Base-by-base conservation (phyloP, 805 yeast species). In the Hanseniaspora occidentalis region DNA sequence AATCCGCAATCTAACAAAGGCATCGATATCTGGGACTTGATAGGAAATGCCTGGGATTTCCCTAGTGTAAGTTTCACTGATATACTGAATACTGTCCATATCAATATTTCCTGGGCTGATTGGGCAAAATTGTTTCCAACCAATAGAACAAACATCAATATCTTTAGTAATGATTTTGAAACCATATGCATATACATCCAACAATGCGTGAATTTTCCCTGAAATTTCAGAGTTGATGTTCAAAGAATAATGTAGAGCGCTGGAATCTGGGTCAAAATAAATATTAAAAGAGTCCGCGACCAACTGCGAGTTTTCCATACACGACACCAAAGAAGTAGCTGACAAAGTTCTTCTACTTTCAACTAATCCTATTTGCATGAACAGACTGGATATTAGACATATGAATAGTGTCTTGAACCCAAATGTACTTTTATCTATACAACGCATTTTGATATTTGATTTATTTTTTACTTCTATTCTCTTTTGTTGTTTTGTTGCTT, bases 101-200 rank as follows among this genome's bases (percentile, higher is more conserved):
- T 82, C 84, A 53, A 88, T 72, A 31, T 74, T 62, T 24, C 96
- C 96, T 0, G 96, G 88, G 50, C 68, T 77, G 25, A 88, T 58
- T 1, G 96, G 96, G 61, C 96, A 88, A 56, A 88, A 83, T 63
- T 88, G 94, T 54, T 80, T 81, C 81, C 94, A 79, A 39, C 73
- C 60, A 31, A 65, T 42, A 4, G 50, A 36, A 64, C 96, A 88
- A 44, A 84, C 63, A 53, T 84, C 72, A 38, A 86, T 57, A 1
- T 56, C 52, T 50, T 69, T 64, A 5, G 69, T 59, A 47, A 85
- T 77, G 53, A 84, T 71, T 43, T 66, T 61, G 62, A 86, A 79
- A 0, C 96, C 96, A 56, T 85, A 88, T 3, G 95, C 95, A 53
- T 75, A 84, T 11, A 86, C 83, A 35, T 72, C 75, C 19, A 84